Percentiles rank a stretch among this genome's conserved stretches.
phyloP scores from a whole-genome alignment of 2,329 filamentous ascomycete genomes.

The Decorospora gaudefroyi region DNA sequence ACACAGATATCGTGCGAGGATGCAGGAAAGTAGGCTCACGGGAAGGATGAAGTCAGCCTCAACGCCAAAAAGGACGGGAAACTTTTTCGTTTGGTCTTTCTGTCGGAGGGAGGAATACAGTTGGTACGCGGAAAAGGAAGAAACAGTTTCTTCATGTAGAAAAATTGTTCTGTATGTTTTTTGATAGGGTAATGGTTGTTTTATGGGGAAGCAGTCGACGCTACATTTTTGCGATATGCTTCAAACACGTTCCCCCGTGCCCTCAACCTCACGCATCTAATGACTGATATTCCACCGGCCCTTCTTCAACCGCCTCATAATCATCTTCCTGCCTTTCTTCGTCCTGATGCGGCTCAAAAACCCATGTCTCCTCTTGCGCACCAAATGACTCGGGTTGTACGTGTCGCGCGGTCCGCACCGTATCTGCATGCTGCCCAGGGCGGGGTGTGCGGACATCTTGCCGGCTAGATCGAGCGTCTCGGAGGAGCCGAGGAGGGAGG shows the following conservation, averaged over 20 bases:
- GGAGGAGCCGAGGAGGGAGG: constrained; percentile 16
- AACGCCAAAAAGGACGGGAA: constrained; percentile 13
- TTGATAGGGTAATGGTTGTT: no score
- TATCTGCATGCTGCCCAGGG: constrained; percentile 48
- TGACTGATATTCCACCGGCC: constrained; percentile 52
- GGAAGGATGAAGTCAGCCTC: not conserved
- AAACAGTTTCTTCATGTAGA: no score
- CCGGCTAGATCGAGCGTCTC: constrained; percentile 43
- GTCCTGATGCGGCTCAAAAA: constrained; percentile 60
- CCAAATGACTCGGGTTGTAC: constrained; percentile 62
- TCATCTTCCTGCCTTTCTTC: constrained; percentile 58
- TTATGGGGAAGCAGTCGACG: no score
- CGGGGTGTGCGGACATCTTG: constrained; percentile 46
- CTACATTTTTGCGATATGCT: no score
- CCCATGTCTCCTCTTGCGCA: constrained; percentile 65
- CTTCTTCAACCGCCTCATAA: constrained; percentile 60
- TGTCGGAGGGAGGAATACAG: no score
- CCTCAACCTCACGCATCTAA: constrained; percentile 11
- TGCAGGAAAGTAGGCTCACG: constrained; percentile 3
- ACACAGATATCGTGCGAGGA: constrained; percentile 14
- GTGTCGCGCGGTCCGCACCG: constrained; percentile 59
- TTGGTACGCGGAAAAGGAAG: no score
- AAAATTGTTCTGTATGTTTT: no score
- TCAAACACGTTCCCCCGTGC: not conserved
- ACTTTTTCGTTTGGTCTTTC: no score